These are phyloP conservation scores for Boletus semigastroideus DNA, from an alignment of 1,284 basidiomycete species.

Conservation along the genomic window DNA sequence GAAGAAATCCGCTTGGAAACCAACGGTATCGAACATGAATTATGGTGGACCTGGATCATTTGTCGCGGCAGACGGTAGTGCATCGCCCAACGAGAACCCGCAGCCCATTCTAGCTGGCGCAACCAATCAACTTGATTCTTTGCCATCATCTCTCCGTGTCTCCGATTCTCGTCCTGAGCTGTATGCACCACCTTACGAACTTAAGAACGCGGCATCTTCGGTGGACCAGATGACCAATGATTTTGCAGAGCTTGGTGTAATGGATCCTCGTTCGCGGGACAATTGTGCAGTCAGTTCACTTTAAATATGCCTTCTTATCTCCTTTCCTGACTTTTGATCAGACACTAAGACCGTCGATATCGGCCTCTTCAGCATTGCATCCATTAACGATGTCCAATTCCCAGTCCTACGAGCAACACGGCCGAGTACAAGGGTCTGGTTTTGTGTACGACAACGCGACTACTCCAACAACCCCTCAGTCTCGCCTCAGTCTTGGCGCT, in stretches of 20 bases:
- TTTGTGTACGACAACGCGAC: slow-evolving; percentile 38
- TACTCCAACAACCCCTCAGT: slow-evolving; percentile 38
- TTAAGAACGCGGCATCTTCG: slow-evolving; percentile 36
- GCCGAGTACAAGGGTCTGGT: slow-evolving; percentile 20
- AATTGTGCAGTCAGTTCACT: slow-evolving; percentile 59
- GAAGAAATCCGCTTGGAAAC: slow-evolving; percentile 58
- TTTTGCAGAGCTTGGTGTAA: slow-evolving; percentile 65
- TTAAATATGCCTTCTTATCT: slow-evolving; percentile 9
- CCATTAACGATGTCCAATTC: slow-evolving; percentile 31
- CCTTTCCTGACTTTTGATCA: slow-evolving; percentile 33
- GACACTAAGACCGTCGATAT: slow-evolving; percentile 40
- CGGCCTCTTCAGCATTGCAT: slow-evolving; percentile 38
- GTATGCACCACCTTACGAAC: slow-evolving; percentile 74
- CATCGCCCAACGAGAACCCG: slow-evolving; percentile 26
- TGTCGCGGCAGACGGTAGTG: slow-evolving; percentile 50
- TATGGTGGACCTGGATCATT: slow-evolving; percentile 80
- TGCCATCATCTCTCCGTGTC: slow-evolving; percentile 57
- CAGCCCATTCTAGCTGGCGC: slow-evolving; percentile 39
- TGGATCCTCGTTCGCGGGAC: slow-evolving; percentile 51
- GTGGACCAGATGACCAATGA: slow-evolving; percentile 58
- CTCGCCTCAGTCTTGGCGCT: slow-evolving; percentile 36
- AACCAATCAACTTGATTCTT: slow-evolving; percentile 48
- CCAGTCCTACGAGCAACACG: slow-evolving; percentile 32
- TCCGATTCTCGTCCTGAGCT: slow-evolving; percentile 65
- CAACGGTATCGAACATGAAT: slow-evolving; percentile 51